These are phyloP conservation scores for Phylloboletellus chloephorus DNA, from an alignment of 1,284 basidiomycete genomes.

Conservation along the genomic window DNA sequence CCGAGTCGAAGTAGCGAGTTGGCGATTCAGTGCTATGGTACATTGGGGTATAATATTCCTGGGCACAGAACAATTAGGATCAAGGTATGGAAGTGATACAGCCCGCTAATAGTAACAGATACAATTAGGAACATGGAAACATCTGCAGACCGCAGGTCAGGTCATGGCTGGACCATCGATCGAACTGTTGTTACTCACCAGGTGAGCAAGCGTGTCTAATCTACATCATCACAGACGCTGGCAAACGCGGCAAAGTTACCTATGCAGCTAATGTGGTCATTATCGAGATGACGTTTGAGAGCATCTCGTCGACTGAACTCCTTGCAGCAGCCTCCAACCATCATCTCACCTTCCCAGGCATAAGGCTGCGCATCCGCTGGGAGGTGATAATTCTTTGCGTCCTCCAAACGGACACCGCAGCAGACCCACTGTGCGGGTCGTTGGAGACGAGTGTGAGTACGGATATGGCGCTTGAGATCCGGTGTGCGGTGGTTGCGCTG, in stretches of 20 bases:
- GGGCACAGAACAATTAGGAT: slow-evolving; percentile 2
- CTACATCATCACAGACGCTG: slow-evolving; percentile 24
- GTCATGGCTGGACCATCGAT: slow-evolving; percentile 2
- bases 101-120: slow-evolving; percentile 10
- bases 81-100: slow-evolving; percentile 11
- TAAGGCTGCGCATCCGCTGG: slow-evolving; percentile 28
- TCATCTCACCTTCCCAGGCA: slow-evolving; percentile 29
- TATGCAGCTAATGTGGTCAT: slow-evolving; percentile 37
- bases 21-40: slow-evolving; percentile 15
- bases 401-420: slow-evolving; percentile 38
- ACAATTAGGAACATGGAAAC: slow-evolving; percentile 7
- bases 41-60: slow-evolving; percentile 17
- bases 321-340: slow-evolving; percentile 48
- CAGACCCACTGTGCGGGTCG: slow-evolving; percentile 32
- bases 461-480: slow-evolving; percentile 50
- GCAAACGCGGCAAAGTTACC: slow-evolving; percentile 32
- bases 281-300: slow-evolving; percentile 49
- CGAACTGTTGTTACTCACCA: slow-evolving; percentile 8
- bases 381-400: slow-evolving; percentile 30
- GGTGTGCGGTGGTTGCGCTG: slow-evolving; percentile 41
- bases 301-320: slow-evolving; percentile 54
- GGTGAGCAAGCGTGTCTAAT: slow-evolving; percentile 8
- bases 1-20: background rate
- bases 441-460: slow-evolving; percentile 40
- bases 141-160: slow-evolving; percentile 7